phyloP scores from a whole-genome alignment of 2,329 filamentous ascomycete species.

The Trichophyton rubrum region DNA sequence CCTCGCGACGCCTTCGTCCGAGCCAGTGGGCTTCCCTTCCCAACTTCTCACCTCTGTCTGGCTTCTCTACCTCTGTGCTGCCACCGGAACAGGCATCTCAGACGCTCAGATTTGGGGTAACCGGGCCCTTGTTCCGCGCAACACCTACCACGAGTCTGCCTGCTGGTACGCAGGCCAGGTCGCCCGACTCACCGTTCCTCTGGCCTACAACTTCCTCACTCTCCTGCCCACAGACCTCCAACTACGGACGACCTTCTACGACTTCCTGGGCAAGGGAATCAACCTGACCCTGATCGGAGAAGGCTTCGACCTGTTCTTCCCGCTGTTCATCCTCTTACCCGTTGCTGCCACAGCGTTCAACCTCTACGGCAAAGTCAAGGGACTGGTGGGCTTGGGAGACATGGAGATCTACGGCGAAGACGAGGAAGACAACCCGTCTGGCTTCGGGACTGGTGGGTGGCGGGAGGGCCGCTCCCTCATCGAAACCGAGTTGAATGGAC shows the following conservation, averaged over 20 bases:
- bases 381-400: constrained; percentile 65
- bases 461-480: constrained; percentile 84
- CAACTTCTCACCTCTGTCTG: constrained; percentile 75
- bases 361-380: constrained; percentile 69
- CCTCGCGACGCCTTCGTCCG: constrained; percentile 45
- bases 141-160: constrained; percentile 84
- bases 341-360: constrained; percentile 79
- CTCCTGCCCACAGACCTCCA: constrained; percentile 66
- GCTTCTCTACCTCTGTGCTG: constrained; percentile 93
- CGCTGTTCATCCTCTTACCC: constrained; percentile 73
- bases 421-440: constrained; percentile 44
- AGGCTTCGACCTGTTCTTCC: constrained; percentile 81
- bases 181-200: constrained; percentile 78
- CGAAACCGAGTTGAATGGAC: constrained; percentile 65
- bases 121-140: constrained; percentile 73
- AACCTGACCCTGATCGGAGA: constrained; percentile 69
- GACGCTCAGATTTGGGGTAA: constrained; percentile 98
- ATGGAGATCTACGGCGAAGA: constrained; percentile 56
- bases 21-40: constrained; percentile 71
- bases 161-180: constrained; percentile 95
- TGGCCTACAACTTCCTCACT: constrained; percentile 93
- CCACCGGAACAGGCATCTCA: constrained; percentile 73
- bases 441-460: constrained; percentile 72
- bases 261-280: constrained; percentile 72
- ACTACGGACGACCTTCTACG: constrained; percentile 68